These are phyloP conservation scores for Globisporangium paddicum DNA, from an alignment of 352 stramenopile species.

Conservation along the genomic window DNA sequence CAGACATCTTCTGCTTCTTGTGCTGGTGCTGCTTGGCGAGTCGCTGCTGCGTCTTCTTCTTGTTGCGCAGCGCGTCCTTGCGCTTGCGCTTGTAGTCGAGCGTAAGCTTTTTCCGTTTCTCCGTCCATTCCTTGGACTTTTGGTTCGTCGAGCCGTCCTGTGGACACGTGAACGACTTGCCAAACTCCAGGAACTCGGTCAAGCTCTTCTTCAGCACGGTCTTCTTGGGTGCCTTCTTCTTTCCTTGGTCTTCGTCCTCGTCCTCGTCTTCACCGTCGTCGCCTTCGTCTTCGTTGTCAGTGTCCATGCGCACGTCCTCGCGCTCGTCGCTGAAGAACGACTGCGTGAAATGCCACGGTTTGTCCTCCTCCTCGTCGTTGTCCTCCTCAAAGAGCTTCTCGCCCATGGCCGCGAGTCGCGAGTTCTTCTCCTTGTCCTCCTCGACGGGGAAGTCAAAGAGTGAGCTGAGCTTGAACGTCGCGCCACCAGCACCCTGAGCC, in stretches of 20 bases:
- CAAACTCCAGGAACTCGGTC: slow-evolving; percentile 65
- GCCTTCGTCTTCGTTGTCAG: slow-evolving; percentile 20
- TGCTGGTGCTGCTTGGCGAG: slow-evolving; percentile 15
- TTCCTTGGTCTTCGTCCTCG: slow-evolving; percentile 24
- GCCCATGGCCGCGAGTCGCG: slow-evolving; percentile 32
- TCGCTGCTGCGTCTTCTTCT: slow-evolving; percentile 64
- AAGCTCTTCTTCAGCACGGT: slow-evolving; percentile 36
- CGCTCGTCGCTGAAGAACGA: slow-evolving; percentile 31
- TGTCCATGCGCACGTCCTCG: slow-evolving; percentile 20
- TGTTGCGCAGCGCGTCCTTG: slow-evolving; percentile 64
- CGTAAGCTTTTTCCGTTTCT: slow-evolving; percentile 68
- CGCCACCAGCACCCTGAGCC: slow-evolving; percentile 3
- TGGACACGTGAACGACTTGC: slow-evolving; percentile 34
- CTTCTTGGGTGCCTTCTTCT: slow-evolving; percentile 15
- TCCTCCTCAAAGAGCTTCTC: slow-evolving; percentile 41
- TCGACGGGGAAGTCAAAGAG: slow-evolving; percentile 62
- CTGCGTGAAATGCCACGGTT: slow-evolving; percentile 39
- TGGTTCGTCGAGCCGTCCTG: slow-evolving; percentile 14
- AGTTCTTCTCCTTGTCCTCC: slow-evolving; percentile 33
- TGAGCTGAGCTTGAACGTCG: slow-evolving; percentile 66
- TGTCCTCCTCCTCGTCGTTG: slow-evolving; percentile 19
- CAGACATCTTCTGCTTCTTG: slow-evolving; percentile 37
- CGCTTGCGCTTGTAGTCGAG: slow-evolving; percentile 82
- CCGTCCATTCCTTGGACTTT: slow-evolving; percentile 36
- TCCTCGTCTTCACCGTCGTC: slow-evolving; percentile 27